Conservation (phyloP, 2,329 filamentous ascomycete genomes). For the Metarhizium robertsii region DNA sequence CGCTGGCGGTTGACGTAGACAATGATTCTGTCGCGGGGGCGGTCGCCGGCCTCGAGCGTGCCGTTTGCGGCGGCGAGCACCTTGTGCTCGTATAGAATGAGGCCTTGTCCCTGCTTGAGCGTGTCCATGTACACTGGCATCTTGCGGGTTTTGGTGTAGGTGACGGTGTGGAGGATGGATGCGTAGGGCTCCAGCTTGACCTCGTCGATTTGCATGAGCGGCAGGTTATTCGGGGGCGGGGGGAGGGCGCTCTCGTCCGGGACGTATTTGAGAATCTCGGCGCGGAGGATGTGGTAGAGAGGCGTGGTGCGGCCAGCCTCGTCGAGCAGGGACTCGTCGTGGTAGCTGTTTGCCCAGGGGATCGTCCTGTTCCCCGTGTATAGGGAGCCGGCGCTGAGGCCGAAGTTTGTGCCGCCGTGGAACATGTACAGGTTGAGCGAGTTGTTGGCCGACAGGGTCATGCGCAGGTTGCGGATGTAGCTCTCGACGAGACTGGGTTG, state of each 20-base stretch:
- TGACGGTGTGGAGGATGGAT: constrained; percentile 25
- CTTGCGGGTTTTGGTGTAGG: constrained; percentile 12
- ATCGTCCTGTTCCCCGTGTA: constrained; percentile 26
- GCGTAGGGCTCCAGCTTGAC: constrained; percentile 26
- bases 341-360: constrained; percentile 32
- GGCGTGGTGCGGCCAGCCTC: constrained; percentile 35
- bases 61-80: constrained; percentile 7
- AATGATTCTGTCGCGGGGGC: constrained; percentile 31
- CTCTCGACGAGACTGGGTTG: constrained; percentile 13
- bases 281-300: constrained; percentile 29
- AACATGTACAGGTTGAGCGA: constrained; percentile 41
- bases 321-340: constrained; percentile 37
- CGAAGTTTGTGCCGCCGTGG: constrained; percentile 40
- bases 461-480: background rate
- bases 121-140: constrained; percentile 32
- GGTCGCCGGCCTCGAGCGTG: background rate
- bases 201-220: constrained; percentile 14
- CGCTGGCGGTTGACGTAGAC: constrained; percentile 33
- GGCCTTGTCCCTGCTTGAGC: constrained; percentile 31
- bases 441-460: constrained; percentile 21
- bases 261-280: constrained; percentile 26
- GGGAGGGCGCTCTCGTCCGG: constrained; percentile 22
- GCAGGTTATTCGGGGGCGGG: constrained; percentile 22
- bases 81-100: constrained; percentile 30
- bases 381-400: constrained; percentile 33